Conservation (phyloP, 106 monocot genomes). For the Dioscorea dumetorum region DNA sequence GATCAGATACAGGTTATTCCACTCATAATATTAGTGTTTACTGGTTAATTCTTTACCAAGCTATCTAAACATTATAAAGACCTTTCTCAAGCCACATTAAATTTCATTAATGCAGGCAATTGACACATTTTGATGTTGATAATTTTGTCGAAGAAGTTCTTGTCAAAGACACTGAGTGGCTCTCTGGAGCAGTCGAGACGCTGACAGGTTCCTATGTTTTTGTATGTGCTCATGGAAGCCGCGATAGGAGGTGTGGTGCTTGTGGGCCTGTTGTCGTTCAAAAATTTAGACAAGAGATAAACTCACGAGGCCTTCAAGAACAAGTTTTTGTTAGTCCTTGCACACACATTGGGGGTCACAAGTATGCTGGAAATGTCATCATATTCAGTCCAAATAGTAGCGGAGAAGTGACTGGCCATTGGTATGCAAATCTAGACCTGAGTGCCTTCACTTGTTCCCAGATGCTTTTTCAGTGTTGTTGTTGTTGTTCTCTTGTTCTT, state of each 20-base stretch:
- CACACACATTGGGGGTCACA: slow-evolving; percentile 94
- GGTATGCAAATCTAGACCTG: slow-evolving; percentile 24
- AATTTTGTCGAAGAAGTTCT: slow-evolving; percentile 86
- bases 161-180: slow-evolving; percentile 77
- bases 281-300: slow-evolving; percentile 82
- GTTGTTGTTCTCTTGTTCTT: too few relatives aligned
- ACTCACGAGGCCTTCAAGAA: slow-evolving; percentile 44
- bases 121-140: slow-evolving; percentile 48
- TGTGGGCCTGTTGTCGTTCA: slow-evolving; percentile 80
- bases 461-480: too few relatives aligned
- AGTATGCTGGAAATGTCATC: slow-evolving; percentile 97
- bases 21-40: too few relatives aligned
- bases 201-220: slow-evolving; percentile 77
- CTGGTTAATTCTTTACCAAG: too few relatives aligned
- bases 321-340: slow-evolving; percentile 72
- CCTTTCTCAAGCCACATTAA: not conserved
- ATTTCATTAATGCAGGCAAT: too few relatives aligned
- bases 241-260: slow-evolving; percentile 83
- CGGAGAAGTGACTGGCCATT: slow-evolving; percentile 85
- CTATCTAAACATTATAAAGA: slow-evolving; percentile 54
- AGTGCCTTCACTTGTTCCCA: too few relatives aligned
- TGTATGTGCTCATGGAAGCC: slow-evolving; percentile 87
- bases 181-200: slow-evolving; percentile 42
- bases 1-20: slow-evolving; percentile 19
- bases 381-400: slow-evolving; percentile 43